Evolutionary conservation across 2,329 filamentous ascomycete species (phyloP).

Genomic region (Waltergamsia citrina): DNA sequence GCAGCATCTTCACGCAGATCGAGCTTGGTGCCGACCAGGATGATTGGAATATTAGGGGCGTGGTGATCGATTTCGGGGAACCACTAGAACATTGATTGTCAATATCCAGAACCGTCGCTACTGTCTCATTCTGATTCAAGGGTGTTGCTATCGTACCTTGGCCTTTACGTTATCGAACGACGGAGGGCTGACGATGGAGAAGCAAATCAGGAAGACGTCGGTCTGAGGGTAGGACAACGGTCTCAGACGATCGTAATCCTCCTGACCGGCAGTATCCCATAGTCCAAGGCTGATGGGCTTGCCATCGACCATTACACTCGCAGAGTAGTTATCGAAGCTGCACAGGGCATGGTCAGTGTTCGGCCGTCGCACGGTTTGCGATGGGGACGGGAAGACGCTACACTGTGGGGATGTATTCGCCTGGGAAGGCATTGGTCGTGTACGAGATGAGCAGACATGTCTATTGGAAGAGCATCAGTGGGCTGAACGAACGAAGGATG

Average conservation of each 20-base stretch:
- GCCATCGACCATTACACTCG: conserved; percentile 97
- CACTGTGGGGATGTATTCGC: conserved; percentile 99
- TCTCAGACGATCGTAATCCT: conserved; percentile 93
- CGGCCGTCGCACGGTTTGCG: not conserved
- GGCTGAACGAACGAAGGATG: no score
- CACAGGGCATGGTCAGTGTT: not conserved
- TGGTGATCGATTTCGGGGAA: conserved; percentile 96
- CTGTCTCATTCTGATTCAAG: not conserved
- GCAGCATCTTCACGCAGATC: conserved; percentile 84
- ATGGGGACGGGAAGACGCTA: no score
- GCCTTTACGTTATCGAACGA: conserved; percentile 99
- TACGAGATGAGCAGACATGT: conserved; percentile 99
- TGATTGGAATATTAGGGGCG: conserved; percentile 89
- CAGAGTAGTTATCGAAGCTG: conserved; percentile 98
- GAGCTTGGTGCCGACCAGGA: conserved; percentile 93
- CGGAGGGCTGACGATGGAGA: conserved; percentile 94
- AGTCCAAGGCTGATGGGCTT: conserved; percentile 94
- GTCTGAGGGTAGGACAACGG: conserved; percentile 97
- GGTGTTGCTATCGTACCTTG: conserved; percentile 59
- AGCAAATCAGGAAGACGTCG: conserved; percentile 96
- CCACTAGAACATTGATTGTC: conserved; percentile 67
- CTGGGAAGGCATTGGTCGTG: conserved; percentile 98
- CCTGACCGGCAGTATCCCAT: conserved; percentile 98
- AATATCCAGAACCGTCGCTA: no score
- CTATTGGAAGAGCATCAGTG: conserved; percentile 44